phyloP scores from a whole-genome alignment of 306 rosid species.

The Malus fusca region DNA sequence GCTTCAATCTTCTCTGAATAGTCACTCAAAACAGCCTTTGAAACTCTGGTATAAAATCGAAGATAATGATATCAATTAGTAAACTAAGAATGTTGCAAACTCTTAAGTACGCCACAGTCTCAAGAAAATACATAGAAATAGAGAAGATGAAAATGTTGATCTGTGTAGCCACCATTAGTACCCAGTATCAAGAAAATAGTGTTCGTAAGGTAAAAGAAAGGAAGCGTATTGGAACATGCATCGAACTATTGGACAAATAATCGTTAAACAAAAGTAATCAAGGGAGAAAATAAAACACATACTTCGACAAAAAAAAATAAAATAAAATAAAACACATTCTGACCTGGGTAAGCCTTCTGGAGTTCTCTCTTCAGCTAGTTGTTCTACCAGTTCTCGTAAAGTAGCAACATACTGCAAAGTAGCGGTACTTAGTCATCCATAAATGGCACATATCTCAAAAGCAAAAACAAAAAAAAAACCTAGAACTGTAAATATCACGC shows the following conservation, averaged over 20 bases:
- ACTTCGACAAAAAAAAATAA: neutral
- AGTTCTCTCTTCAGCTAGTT: slow-evolving; percentile 76
- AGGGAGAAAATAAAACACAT: neutral
- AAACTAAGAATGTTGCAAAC: neutral
- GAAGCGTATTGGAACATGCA: neutral
- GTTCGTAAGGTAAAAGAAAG: neutral
- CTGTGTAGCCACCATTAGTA: neutral
- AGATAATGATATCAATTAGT: neutral
- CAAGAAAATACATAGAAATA: neutral
- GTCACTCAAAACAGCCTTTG: slow-evolving; percentile 68
- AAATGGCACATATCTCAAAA: neutral
- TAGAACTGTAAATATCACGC: neutral
- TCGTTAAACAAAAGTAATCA: neutral
- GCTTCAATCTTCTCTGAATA: slow-evolving; percentile 83
- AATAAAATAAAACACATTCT: too few relatives aligned
- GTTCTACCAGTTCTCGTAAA: slow-evolving; percentile 76
- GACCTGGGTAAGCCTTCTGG: slow-evolving; percentile 63
- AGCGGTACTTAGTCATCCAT: neutral
- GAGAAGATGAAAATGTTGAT: neutral
- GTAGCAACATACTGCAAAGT: slow-evolving; percentile 75
- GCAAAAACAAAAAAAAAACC: neutral
- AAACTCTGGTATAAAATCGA: slow-evolving; percentile 41
- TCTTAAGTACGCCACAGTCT: neutral
- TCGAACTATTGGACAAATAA: neutral
- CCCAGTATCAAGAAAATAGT: neutral